Base-by-base conservation (phyloP, 805 yeast species). In the Metschnikowia peoriensis region DNA sequence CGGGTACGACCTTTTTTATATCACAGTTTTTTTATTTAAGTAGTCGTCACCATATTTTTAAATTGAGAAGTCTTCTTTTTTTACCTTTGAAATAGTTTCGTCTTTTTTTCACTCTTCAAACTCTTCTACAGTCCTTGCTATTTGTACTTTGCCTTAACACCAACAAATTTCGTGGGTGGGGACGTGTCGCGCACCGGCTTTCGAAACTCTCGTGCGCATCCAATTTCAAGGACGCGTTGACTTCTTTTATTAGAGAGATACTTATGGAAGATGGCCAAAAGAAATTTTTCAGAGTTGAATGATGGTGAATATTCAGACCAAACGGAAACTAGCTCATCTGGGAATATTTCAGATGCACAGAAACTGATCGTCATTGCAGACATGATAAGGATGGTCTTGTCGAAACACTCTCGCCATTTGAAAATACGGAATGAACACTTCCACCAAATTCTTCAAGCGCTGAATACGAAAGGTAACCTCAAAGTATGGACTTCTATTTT, bases 1-100 rank as follows among this genome's bases (percentile, higher is more conserved):
- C 87, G 88, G 88, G 88, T 80, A 81, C 80, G 88, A 82, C 86
- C 88, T 83, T 16, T 39, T 39, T 41, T 6, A 10, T 27, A 8
- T 40, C 32, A 32, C 32, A 16, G 12, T n/a, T 41, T 22, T 27
- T 27, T 17, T 41, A 4, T 10, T 9, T 4, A 22, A 4, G 22
- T 22, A 2, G 22, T 22, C 22, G 22, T 3, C 22, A 22, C 22
- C 22, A 22, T 22, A 22, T 22, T 22, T 22, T 22, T 22, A n/a
- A n/a, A n/a, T n/a, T n/a, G n/a, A n/a, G n/a, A n/a, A n/a, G n/a
- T 22, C 4, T 22, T 22, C 4, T 22, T 22, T 22, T 22, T 22
- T 22, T 22, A 22, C 22, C 22, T 22, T 4, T 22, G 22, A 4
- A 22, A 22, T 22, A 22, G 4, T 22, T 22, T 22, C 4, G 2